phyloP scores from a whole-genome alignment of 108 stramenopile genomes.

The Fragilaria crotonensis region DNA sequence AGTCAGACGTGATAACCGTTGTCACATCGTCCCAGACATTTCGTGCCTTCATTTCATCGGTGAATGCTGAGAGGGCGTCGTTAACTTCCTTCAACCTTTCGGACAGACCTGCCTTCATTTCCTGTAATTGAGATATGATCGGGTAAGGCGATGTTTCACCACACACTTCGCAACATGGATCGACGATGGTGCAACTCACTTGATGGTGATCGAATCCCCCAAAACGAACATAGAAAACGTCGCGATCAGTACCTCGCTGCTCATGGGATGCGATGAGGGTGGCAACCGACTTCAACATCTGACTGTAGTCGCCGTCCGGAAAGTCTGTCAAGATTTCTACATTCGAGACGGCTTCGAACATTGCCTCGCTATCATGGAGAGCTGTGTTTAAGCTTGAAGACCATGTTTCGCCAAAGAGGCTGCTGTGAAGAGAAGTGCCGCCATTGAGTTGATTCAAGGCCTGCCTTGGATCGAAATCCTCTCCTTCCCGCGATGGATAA shows the following conservation, averaged over 20 bases:
- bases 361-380: background rate
- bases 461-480: too few species aligned
- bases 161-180: too few species aligned
- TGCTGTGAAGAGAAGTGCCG: constrained; percentile 18
- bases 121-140: too few species aligned
- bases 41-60: constrained; percentile 23
- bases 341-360: background rate
- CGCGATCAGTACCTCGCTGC: constrained; percentile 38
- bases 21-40: constrained; percentile 35
- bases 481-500: too few species aligned
- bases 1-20: constrained; percentile 25
- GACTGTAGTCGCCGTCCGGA: background rate
- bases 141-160: too few species aligned
- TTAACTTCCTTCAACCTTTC: constrained; percentile 17
- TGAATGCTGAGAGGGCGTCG: constrained; percentile 20
- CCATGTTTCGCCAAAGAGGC: constrained; percentile 40
- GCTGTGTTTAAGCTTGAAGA: constrained; percentile 21
- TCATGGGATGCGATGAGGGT: constrained; percentile 39
- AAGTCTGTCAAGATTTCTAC: background rate
- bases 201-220: constrained; percentile 76
- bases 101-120: too few species aligned
- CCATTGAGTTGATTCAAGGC: constrained; percentile 22
- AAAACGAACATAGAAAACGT: constrained; percentile 44
- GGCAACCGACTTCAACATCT: constrained; percentile 22
- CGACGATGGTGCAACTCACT: too few species aligned